phyloP scores from a whole-genome alignment of 1,284 basidiomycete species.

The Cryptococcus amylolentus region DNA sequence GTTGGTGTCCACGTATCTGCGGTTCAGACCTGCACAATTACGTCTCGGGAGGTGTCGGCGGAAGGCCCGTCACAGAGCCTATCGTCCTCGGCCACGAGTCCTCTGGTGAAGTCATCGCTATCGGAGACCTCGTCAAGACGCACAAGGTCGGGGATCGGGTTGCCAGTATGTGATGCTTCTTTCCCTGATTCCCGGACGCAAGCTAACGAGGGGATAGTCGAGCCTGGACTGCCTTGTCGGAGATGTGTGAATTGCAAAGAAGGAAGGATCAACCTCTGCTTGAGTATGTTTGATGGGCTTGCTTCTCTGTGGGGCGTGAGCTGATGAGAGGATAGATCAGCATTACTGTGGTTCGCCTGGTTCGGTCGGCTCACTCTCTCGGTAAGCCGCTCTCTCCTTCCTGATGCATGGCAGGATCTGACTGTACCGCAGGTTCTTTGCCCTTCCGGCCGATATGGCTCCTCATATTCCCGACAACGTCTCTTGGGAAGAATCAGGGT shows the following conservation, averaged over 20 bases:
- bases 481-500: slow-evolving; percentile 51
- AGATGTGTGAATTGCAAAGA: slow-evolving; percentile 54
- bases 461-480: slow-evolving; percentile 48
- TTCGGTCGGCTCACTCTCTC: slow-evolving; percentile 38
- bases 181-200: not conserved
- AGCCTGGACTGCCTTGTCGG: slow-evolving; percentile 57
- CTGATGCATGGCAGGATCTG: not conserved
- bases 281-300: slow-evolving; percentile 16
- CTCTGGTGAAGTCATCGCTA: slow-evolving; percentile 45
- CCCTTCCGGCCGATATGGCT: slow-evolving; percentile 47
- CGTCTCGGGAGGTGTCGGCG: slow-evolving; percentile 42
- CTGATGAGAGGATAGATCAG: slow-evolving; percentile 18
- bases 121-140: slow-evolving; percentile 43
- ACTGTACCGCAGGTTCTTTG: slow-evolving; percentile 27
- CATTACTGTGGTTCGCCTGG: slow-evolving; percentile 44
- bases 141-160: slow-evolving; percentile 53
- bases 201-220: slow-evolving; percentile 45
- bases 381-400: slow-evolving; percentile 10
- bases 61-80: slow-evolving; percentile 43
- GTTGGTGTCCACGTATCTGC: slow-evolving; percentile 32
- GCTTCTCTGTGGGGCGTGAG: not conserved
- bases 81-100: slow-evolving; percentile 50
- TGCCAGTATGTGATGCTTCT: slow-evolving; percentile 38
- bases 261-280: slow-evolving; percentile 66
- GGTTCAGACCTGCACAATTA: slow-evolving; percentile 46